Conservation (phyloP, 345 rosid genomes). For the Citrus reticulata region DNA sequence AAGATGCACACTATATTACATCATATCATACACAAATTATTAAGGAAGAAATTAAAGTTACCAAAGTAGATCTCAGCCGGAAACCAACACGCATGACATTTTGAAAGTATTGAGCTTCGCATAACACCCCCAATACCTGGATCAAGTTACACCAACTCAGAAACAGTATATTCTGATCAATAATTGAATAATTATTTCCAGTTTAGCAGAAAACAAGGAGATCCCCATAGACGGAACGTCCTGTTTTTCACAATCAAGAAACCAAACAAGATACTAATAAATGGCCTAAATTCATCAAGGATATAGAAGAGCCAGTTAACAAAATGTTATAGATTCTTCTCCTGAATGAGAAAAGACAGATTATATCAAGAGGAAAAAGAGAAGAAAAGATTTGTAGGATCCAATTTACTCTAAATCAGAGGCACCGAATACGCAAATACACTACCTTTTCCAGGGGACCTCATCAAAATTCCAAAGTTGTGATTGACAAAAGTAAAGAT, state of each 20-base stretch:
- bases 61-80: constrained; percentile 90
- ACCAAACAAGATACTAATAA: not conserved
- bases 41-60: constrained; percentile 30
- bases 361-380: not conserved
- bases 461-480: not conserved
- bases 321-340: not conserved
- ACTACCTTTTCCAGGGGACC: not conserved
- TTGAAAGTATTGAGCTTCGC: constrained; percentile 98
- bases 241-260: too few species aligned
- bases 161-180: not conserved
- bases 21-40: constrained; percentile 8
- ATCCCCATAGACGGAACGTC: not conserved
- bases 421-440: not conserved
- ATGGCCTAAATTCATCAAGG: not conserved
- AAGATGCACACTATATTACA: not conserved
- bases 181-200: not conserved
- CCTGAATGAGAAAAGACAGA: not conserved
- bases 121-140: constrained; percentile 87
- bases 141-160: constrained; percentile 20
- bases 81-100: constrained; percentile 98
- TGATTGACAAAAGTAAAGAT: not conserved
- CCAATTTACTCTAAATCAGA: not conserved
- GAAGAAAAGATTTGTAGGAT: not conserved
- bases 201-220: not conserved
- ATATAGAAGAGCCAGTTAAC: not conserved